A percentile compares a stretch with the other conserved stretches of the same genome.
Evolutionary conservation across 139 green algal genomes (phyloP).

Genomic region (Chlamydomonas eustigma): DNA sequence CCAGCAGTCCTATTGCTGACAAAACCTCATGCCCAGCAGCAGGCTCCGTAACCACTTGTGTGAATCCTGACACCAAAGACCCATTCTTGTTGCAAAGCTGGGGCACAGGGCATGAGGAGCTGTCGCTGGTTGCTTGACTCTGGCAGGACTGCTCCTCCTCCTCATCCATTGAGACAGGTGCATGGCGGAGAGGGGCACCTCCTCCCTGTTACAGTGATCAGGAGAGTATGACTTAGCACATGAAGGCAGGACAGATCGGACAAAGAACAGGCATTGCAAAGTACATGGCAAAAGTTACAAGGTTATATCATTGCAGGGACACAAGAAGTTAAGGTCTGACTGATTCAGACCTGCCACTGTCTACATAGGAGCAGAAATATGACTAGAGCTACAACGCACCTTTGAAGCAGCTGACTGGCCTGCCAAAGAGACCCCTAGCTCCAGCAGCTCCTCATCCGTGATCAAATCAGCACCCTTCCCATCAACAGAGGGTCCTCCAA

Average conservation of each 20-base stretch:
- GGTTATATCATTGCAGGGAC: not conserved
- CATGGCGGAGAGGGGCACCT: not conserved
- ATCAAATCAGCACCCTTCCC: not conserved
- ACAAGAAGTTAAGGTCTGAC: not conserved
- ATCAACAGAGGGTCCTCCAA: not conserved
- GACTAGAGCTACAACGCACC: not conserved
- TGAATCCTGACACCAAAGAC: not conserved
- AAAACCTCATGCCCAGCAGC: too few species aligned
- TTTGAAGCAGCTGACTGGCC: not conserved
- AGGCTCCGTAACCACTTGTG: too few species aligned
- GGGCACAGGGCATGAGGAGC: not conserved
- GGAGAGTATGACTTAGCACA: too few species aligned
- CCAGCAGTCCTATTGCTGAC: not conserved
- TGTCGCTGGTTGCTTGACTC: not conserved
- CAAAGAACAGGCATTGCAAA: too few species aligned
- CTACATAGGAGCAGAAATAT: not conserved
- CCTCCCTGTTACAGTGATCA: too few species aligned
- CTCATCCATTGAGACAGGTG: not conserved
- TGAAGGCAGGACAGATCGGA: too few species aligned
- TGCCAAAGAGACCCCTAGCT: not conserved
- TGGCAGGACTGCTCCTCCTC: not conserved
- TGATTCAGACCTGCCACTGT: not conserved
- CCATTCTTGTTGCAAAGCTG: not conserved
- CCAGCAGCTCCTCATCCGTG: conserved; percentile 16
- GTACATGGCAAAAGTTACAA: too few species aligned